These are phyloP conservation scores for Beauveria rudraprayagi DNA, from an alignment of 2,329 filamentous ascomycete genomes.

Conservation along the genomic window DNA sequence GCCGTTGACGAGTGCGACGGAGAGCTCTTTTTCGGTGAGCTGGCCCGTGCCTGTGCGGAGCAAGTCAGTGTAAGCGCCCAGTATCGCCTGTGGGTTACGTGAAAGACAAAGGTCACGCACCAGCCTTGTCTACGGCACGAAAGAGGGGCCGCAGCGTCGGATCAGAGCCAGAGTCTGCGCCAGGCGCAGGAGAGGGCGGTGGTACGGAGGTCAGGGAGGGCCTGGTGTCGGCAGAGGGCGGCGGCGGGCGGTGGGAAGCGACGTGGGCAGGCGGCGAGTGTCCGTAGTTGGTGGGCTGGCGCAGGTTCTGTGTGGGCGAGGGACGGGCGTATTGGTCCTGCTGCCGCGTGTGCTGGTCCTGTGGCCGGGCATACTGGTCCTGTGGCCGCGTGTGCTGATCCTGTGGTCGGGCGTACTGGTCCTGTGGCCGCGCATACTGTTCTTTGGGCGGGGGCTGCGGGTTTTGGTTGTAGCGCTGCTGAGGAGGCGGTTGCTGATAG, in stretches of 20 bases:
- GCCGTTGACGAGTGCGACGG: slow-evolving; percentile 86
- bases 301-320: slow-evolving; percentile 13
- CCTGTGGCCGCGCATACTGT: slow-evolving; percentile 22
- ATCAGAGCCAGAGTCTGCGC: slow-evolving; percentile 47
- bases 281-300: slow-evolving; percentile 29
- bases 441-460: slow-evolving; percentile 33
- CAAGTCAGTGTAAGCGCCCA: not conserved
- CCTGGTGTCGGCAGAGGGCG: slow-evolving; percentile 38
- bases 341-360: slow-evolving; percentile 15
- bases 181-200: slow-evolving; percentile 55
- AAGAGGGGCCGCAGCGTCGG: slow-evolving; percentile 79
- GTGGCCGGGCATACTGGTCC: slow-evolving; percentile 17
- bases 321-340: slow-evolving; percentile 15
- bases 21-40: slow-evolving; percentile 78
- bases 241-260: slow-evolving; percentile 29
- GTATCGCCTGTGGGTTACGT: not conserved
- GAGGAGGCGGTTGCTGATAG: slow-evolving; percentile 11
- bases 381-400: slow-evolving; percentile 13
- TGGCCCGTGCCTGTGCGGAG: slow-evolving; percentile 57
- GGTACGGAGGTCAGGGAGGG: slow-evolving; percentile 52
- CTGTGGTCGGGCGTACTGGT: slow-evolving; percentile 20
- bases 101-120: slow-evolving; percentile 28
- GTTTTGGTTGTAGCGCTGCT: slow-evolving; percentile 40
- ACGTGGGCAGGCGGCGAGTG: slow-evolving; percentile 41
- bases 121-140: slow-evolving; percentile 79